Evolutionary conservation across 495 filamentous ascomycete genomes (phyloP).

Genomic region (Penicillium robsamsonii): DNA sequence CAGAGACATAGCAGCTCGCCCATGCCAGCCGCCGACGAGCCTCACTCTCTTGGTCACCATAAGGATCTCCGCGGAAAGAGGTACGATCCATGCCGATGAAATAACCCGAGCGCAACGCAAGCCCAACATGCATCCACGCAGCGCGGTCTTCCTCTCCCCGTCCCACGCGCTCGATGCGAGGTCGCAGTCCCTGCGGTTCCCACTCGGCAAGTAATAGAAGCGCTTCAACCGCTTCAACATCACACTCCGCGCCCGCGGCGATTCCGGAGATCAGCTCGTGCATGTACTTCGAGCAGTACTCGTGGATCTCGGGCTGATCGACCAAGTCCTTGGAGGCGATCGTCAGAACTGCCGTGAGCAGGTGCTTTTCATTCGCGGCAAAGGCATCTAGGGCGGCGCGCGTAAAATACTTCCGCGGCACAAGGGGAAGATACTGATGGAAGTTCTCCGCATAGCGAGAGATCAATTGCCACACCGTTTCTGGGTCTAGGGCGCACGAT

Average conservation of each 20-base stretch:
- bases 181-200: slow-evolving; percentile 58
- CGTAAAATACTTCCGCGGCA: slow-evolving; percentile 54
- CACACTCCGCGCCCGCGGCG: slow-evolving; percentile 57
- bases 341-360: slow-evolving; percentile 61
- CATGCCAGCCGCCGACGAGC: slow-evolving; percentile 59
- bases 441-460: slow-evolving; percentile 54
- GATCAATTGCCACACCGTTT: slow-evolving; percentile 51
- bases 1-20: slow-evolving; percentile 64
- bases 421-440: slow-evolving; percentile 62
- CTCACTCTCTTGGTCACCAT: slow-evolving; percentile 49
- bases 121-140: slow-evolving; percentile 67
- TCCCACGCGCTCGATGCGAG: slow-evolving; percentile 53
- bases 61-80: slow-evolving; percentile 49
- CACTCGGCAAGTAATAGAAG: slow-evolving; percentile 62
- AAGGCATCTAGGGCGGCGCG: slow-evolving; percentile 47
- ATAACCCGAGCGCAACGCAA: slow-evolving; percentile 62
- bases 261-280: slow-evolving; percentile 59
- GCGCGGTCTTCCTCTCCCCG: slow-evolving; percentile 64
- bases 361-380: slow-evolving; percentile 53
- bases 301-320: slow-evolving; percentile 54
- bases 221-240: slow-evolving; percentile 64
- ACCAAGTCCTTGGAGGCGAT: slow-evolving; percentile 61
- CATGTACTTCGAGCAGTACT: slow-evolving; percentile 62
- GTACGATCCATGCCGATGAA: slow-evolving; percentile 60
- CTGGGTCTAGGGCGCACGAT: slow-evolving; percentile 46